phyloP scores from a whole-genome alignment of 345 rosid genomes.

The Eucalyptus dawsonii region DNA sequence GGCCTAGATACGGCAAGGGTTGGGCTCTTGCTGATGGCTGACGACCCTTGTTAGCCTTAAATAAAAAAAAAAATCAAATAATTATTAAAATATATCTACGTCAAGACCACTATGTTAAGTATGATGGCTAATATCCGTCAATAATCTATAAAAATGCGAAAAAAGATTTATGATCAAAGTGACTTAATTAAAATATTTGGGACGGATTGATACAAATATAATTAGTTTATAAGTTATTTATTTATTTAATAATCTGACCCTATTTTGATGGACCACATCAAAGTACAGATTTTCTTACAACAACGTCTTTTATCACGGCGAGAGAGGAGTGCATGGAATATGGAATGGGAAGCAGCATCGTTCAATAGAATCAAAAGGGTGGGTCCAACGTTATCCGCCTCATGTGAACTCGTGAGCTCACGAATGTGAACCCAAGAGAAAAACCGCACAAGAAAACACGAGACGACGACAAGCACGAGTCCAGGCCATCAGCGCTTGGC shows the following conservation, averaged over 20 bases:
- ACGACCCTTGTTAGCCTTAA: accelerated
- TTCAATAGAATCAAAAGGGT: not conserved
- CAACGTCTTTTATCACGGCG: accelerated
- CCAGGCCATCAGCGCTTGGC: not conserved
- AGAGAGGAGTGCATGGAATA: not conserved
- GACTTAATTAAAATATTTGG: accelerated
- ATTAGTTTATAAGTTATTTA: accelerated
- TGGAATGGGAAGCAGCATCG: not conserved
- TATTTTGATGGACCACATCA: not conserved
- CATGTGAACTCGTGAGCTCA: not conserved
- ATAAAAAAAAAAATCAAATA: no score
- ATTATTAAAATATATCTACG: accelerated
- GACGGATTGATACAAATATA: accelerated
- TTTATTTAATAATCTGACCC: accelerated
- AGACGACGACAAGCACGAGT: not conserved
- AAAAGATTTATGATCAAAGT: accelerated
- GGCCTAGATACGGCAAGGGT: accelerated
- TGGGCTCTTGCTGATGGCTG: accelerated
- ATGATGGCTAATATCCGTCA: accelerated
- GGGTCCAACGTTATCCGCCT: not conserved
- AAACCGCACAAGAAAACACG: not conserved
- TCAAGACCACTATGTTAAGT: accelerated
- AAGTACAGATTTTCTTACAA: not conserved
- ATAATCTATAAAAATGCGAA: accelerated
- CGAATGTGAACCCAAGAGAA: not conserved